These are phyloP conservation scores for Coemansia sp. DNA, from an alignment of 192 early-diverging fungal species.

Conservation along the genomic window DNA sequence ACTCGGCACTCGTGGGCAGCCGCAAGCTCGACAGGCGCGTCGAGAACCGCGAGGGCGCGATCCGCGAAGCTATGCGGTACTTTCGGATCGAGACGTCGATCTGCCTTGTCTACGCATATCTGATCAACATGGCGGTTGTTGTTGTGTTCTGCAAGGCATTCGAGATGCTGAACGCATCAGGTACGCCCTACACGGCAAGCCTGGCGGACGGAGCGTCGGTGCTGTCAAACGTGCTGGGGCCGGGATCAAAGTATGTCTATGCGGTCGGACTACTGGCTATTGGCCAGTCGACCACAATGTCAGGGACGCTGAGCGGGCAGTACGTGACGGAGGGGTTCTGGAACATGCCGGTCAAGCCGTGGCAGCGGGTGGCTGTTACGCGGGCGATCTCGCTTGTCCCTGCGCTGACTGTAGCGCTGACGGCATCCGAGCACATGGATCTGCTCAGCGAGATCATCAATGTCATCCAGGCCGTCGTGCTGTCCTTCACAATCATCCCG, in stretches of 20 bases:
- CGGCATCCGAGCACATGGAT: conserved; percentile 62
- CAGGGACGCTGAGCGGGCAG: conserved; percentile 88
- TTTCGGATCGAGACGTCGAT: conserved; percentile 64
- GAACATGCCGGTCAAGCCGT: conserved; percentile 64
- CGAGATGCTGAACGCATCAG: conserved; percentile 58
- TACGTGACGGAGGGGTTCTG: conserved; percentile 90
- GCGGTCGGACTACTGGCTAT: conserved; percentile 79
- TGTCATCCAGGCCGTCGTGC: conserved; percentile 67
- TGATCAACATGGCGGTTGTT: conserved; percentile 74
- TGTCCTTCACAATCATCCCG: conserved; percentile 67
- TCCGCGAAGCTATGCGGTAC: conserved; percentile 70
- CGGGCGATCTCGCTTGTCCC: conserved; percentile 65
- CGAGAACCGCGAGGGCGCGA: conserved; percentile 56
- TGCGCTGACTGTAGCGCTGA: conserved; percentile 61
- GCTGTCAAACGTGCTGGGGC: conserved; percentile 62
- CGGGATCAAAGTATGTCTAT: conserved; percentile 69
- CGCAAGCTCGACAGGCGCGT: conserved; percentile 55
- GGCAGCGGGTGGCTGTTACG: conserved; percentile 68
- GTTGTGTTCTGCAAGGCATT: conserved; percentile 64
- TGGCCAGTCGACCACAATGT: conserved; percentile 86
- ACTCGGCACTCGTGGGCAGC: conserved; percentile 76
- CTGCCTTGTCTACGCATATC: conserved; percentile 61
- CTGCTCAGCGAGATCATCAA: conserved; percentile 71
- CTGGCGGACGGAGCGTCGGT: conserved; percentile 57
- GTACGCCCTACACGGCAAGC: conserved; percentile 36